Base-by-base conservation (phyloP, 768 basidiomycete genomes). In the Epithele typhae region DNA sequence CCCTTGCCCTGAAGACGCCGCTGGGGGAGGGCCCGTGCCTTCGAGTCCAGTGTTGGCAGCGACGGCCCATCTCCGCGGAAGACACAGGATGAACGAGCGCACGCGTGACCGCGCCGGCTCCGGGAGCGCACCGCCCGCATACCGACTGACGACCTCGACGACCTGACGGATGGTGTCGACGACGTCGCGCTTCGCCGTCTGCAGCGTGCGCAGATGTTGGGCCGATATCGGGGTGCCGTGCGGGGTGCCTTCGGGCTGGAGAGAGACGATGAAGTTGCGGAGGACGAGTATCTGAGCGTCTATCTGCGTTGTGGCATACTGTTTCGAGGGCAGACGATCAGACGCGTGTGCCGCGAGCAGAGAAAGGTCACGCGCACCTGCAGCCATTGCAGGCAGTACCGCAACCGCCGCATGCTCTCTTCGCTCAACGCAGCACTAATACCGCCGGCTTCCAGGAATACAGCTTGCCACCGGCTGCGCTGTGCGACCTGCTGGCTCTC, bases 81-180 rank as follows among this genome's bases (percentile, higher is more conserved):
- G 68, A 36, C 78, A 75, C 12, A 94, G 68, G 34, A 94, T 87
- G 59, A 89, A 88, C 0, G 79, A 76, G 10, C 87, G 70, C 25
- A 93, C 89, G 18, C 79, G 78, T 1, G 71, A 66, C 27, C 84
- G 76, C 0, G 92, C 91, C 6, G 85, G 91, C 60, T 92, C 92
- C 0, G 90, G 92, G 5, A 95, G 74, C 0, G 91, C 87, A 0
- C 85, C 77, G 9, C 92, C 92, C 0, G 92, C 87, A 53, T 93
- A 92, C 50, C 82, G 86, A 47, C 78, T 81, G 15, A 94, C 82
- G 14, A 94, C 85, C 47, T 89, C 87, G 12, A 95, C 91, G 15
- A 92, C 91, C 58, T 92, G 85, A 27, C 89, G 80, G 45, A 95
- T 82, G 23, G 92, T 95, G 36, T 84, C 77, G n/a, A 94, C 86